Conservation (phyloP, 257 asterid genomes). For the Nyctanthes arbortristis region DNA sequence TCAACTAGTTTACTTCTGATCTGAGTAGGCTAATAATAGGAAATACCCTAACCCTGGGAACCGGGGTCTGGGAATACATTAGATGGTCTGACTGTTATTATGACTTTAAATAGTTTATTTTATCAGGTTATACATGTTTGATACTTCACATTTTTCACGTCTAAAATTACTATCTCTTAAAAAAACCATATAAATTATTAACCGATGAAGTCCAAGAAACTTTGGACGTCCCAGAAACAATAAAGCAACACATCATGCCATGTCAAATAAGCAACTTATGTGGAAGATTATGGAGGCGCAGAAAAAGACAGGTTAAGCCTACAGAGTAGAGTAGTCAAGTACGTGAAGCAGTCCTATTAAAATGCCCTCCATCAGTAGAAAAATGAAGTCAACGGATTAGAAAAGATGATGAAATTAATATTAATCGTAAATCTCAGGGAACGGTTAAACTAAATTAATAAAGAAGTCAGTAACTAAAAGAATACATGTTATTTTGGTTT, state of each 20-base stretch:
- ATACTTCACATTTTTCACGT: neutral
- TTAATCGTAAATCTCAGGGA: neutral
- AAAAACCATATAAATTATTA: neutral
- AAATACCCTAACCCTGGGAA: neutral
- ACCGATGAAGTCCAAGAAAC: constrained; percentile 5
- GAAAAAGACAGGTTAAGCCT: too few species aligned
- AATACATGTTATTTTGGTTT: neutral
- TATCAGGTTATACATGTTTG: too few species aligned
- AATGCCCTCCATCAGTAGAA: too few species aligned
- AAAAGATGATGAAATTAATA: neutral
- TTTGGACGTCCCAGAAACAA: neutral
- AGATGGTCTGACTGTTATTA: too few species aligned
- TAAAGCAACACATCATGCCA: neutral
- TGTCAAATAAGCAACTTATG: too few species aligned
- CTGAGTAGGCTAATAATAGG: neutral
- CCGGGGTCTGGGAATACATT: too few species aligned
- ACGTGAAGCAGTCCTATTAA: too few species aligned
- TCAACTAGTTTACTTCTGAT: too few species aligned
- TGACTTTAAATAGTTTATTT: neutral
- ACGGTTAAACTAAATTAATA: neutral
- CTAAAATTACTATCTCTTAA: too few species aligned
- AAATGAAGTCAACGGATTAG: neutral
- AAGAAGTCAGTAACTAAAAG: neutral
- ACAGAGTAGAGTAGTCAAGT: too few species aligned
- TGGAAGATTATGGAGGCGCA: too few species aligned